Conservation (phyloP, 208 protist genomes). For the Spironucleus salmonicida region DNA sequence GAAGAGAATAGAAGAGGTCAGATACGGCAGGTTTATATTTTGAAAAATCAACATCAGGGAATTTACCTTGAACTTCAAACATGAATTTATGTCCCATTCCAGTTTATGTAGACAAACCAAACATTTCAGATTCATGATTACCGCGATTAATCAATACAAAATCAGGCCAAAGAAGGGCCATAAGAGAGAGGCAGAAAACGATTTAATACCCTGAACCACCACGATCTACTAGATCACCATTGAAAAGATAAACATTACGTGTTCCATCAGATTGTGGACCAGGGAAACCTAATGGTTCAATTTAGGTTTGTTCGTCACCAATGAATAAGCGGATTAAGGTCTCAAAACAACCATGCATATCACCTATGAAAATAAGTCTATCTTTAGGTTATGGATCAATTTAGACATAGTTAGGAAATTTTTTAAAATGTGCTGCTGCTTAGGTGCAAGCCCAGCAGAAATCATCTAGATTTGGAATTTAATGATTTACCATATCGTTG, state of each 20-base stretch:
- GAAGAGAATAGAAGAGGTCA: slow-evolving; percentile 16
- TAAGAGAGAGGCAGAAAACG: background rate
- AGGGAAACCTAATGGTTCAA: slow-evolving; percentile 3
- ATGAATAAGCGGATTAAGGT: slow-evolving; percentile 25
- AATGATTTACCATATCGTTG: slow-evolving; percentile 1
- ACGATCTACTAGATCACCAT: slow-evolving; percentile 29
- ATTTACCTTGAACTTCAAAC: slow-evolving; percentile 18
- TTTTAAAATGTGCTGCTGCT: background rate
- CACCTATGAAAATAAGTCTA: slow-evolving; percentile 12
- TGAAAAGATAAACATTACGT: slow-evolving; percentile 25
- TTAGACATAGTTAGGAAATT: slow-evolving; percentile 11
- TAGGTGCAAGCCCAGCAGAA: background rate
- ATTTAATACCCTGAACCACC: slow-evolving; percentile 25
- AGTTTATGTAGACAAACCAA: slow-evolving; percentile 4
- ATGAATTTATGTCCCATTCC: slow-evolving; percentile 17
- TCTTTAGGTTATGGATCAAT: slow-evolving; percentile 5
- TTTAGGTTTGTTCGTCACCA: background rate
- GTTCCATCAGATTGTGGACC: background rate
- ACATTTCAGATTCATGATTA: slow-evolving; percentile 32
- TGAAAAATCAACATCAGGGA: background rate
- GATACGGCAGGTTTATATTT: background rate
- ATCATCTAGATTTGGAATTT: slow-evolving; percentile 18
- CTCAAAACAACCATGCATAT: slow-evolving; percentile 29
- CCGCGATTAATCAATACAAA: slow-evolving; percentile 19
- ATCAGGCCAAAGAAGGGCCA: background rate